phyloP scores from a whole-genome alignment of 768 basidiomycete species.

The Lentinula edodes region DNA sequence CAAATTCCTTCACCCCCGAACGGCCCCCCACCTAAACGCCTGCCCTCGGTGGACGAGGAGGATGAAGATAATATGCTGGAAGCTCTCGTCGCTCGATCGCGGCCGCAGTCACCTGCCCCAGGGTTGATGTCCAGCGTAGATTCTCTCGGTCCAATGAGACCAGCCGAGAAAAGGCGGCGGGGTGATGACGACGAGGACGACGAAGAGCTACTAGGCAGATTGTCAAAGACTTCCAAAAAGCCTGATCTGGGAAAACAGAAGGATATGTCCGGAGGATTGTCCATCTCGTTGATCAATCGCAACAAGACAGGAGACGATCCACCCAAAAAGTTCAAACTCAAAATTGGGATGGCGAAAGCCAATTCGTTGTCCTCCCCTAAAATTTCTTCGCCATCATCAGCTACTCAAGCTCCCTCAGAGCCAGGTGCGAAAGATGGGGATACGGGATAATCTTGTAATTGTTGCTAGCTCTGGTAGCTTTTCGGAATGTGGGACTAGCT shows the following conservation, averaged over 20 bases:
- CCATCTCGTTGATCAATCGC: conserved; percentile 17
- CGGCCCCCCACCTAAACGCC: conserved; percentile 39
- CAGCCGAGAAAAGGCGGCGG: conserved; percentile 67
- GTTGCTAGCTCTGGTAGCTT: not conserved
- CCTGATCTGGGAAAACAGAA: conserved; percentile 45
- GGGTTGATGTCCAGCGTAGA: conserved; percentile 24
- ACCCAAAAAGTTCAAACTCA: conserved; percentile 73
- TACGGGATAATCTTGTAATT: conserved; percentile 42
- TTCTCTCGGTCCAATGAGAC: conserved; percentile 39
- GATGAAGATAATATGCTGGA: conserved; percentile 60
- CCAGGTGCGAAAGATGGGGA: conserved; percentile 68
- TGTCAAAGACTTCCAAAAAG: conserved; percentile 53
- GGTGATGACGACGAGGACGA: conserved; percentile 73
- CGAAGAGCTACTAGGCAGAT: conserved; percentile 56
- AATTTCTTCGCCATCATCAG: conserved; percentile 25
- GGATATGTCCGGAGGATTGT: conserved; percentile 16
- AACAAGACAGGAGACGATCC: conserved; percentile 46
- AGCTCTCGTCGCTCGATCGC: conserved; percentile 38
- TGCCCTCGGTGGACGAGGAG: conserved; percentile 31
- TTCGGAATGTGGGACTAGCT: not conserved
- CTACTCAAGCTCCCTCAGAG: conserved; percentile 50
- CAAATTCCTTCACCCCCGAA: conserved; percentile 25
- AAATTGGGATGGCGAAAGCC: conserved; percentile 47
- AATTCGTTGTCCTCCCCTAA: conserved; percentile 12
- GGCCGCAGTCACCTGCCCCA: conserved; percentile 34